Evolutionary conservation across 768 basidiomycete genomes (phyloP).

Genomic region (Ramaria rubella): DNA sequence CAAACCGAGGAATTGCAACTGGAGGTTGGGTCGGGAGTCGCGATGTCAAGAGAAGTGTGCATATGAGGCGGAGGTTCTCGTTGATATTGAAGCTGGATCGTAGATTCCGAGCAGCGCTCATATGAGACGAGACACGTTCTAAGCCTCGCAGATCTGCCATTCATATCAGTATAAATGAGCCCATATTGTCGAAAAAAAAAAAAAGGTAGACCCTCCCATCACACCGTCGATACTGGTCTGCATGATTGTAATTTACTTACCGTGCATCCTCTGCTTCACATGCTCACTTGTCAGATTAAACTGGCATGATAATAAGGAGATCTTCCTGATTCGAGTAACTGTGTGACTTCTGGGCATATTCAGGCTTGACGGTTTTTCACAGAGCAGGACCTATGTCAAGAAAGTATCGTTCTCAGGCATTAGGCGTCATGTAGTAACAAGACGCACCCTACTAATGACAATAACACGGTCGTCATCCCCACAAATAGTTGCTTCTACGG

Average conservation of each 20-base stretch:
- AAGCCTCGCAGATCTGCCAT: conserved; percentile 36
- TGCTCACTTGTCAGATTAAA: conserved; percentile 86
- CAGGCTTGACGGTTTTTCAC: conserved; percentile 82
- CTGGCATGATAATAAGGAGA: conserved; percentile 92
- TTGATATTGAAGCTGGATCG: conserved; percentile 84
- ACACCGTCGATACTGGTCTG: conserved; percentile 81
- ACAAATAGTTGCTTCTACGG: conserved; percentile 69
- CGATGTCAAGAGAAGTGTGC: conserved; percentile 77
- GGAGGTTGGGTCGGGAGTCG: conserved; percentile 83
- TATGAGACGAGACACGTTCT: background rate
- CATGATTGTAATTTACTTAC: background rate
- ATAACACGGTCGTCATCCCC: conserved; percentile 90
- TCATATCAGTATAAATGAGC: conserved; percentile 75
- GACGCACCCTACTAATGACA: conserved; percentile 81
- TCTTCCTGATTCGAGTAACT: conserved; percentile 80
- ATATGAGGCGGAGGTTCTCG: conserved; percentile 85
- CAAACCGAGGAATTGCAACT: conserved; percentile 83
- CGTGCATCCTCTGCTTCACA: background rate
- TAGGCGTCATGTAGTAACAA: background rate
- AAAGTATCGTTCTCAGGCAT: background rate
- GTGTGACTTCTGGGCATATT: conserved; percentile 76
- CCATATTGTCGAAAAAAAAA: background rate
- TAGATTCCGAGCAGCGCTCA: background rate
- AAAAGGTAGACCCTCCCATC: conserved; percentile 83
- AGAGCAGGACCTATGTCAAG: conserved; percentile 75